Evolutionary conservation across 371 early-diverging fungal genomes (phyloP).

Genomic region (Parasitella parasitica): DNA sequence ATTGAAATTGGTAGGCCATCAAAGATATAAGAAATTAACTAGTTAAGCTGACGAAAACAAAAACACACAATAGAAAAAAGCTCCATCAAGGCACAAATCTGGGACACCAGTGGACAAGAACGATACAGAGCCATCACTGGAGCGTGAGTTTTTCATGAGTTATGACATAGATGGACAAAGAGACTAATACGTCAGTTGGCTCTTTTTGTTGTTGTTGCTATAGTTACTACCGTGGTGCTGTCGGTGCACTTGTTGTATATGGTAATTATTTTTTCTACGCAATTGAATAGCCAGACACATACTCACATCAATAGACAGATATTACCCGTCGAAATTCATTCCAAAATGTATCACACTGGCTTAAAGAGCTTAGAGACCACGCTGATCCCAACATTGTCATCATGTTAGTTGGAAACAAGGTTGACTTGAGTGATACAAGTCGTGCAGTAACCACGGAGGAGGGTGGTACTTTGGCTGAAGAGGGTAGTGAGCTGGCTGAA

Average conservation of each 20-base stretch:
- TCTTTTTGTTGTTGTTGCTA: not conserved
- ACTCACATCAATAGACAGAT: slow-evolving; percentile 68
- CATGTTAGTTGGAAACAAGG: slow-evolving; percentile 99
- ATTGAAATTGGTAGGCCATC: slow-evolving; percentile 56
- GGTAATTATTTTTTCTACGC: slow-evolving; percentile 25
- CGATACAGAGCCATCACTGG: slow-evolving; percentile 79
- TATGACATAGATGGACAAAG: not conserved
- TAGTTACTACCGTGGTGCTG: slow-evolving; percentile 50
- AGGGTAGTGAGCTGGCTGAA: slow-evolving; percentile 79
- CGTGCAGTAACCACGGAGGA: slow-evolving; percentile 87
- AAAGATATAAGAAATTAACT: no score
- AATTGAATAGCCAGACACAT: not conserved
- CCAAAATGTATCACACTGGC: slow-evolving; percentile 92
- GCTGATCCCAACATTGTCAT: slow-evolving; percentile 93
- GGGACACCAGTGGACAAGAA: slow-evolving; percentile 91
- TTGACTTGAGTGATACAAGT: slow-evolving; percentile 86
- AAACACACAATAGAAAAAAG: slow-evolving; percentile 39
- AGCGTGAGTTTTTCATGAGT: slow-evolving; percentile 40
- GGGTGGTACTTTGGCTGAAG: slow-evolving; percentile 85
- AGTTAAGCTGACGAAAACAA: no score
- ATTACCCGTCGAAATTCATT: slow-evolving; percentile 97
- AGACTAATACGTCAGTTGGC: not conserved
- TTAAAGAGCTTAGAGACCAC: slow-evolving; percentile 97
- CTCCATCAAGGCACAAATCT: slow-evolving; percentile 82
- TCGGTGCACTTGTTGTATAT: slow-evolving; percentile 46